Evolutionary conservation across 768 basidiomycete species (phyloP), one percentile per base, ranked within the genome.

Genomic region (Kwoniella newhampshirensis): DNA sequence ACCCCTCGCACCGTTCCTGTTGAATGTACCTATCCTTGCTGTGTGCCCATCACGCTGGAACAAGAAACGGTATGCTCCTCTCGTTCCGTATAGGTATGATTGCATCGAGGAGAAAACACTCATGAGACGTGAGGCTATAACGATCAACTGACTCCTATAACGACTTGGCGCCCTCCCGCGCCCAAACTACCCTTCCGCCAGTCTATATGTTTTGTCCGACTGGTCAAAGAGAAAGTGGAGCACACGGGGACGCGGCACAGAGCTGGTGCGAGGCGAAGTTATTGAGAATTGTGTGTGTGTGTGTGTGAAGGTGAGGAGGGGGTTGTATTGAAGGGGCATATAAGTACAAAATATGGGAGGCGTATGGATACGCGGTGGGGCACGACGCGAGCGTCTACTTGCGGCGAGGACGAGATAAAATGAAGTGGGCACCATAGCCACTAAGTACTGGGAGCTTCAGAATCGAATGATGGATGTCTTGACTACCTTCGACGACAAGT

Each of bases 161-260:
- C 21, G 36, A 42, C n/a, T 32, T 35, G 58, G 51, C 51, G 59
- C 59, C 59, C 59, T 60, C 59, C 59, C 59, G 59, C 59, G 59
- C 53, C 49, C 49, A 54, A 49, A 60, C 26, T 17, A 37, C 5
- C 9, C 4, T 30, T 7, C 18, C 23, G 23, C 27, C 26, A 25
- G 12, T n/a, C 27, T 41, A 20, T 36, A 39, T 23, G 27, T 21
- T 18, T 4, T 2, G 17, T 12, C 4, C 15, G 27, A 40, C 8
- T 12, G n/a, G 21, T 37, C n/a, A 20, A n/a, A 28, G 37, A 39
- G 35, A n/a, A 45, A 45, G 59, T 35, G 53, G 59, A 55, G 54
- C 59, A 46, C 56, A 61, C 59, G 59, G 54, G 59, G 59, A 61
- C 36, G 23, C 37, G 36, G 47, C 51, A 41, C 30, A 37, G 27